phyloP scores from a whole-genome alignment of 768 basidiomycete genomes.

The Lepiota venenata region DNA sequence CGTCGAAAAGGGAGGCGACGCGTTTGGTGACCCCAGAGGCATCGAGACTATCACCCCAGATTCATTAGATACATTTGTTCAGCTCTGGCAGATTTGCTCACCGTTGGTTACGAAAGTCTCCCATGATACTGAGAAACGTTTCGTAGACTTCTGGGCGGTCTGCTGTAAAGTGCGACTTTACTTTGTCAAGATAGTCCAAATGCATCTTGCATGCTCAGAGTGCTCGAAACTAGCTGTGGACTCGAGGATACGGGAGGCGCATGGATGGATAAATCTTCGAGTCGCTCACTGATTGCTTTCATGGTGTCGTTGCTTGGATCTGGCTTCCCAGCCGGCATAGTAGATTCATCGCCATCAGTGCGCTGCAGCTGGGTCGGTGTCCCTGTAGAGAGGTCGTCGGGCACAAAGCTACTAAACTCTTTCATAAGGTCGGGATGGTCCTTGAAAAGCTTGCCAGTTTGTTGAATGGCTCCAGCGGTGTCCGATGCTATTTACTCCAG shows the following conservation, averaged over 20 bases:
- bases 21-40: constrained; percentile 79
- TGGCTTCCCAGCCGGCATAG: constrained; percentile 35
- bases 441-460: constrained; percentile 68
- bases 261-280: background rate
- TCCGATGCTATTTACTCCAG: constrained; percentile 54
- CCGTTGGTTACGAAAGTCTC: constrained; percentile 75
- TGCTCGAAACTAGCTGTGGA: background rate
- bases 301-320: constrained; percentile 21
- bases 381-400: constrained; percentile 47
- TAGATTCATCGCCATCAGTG: background rate
- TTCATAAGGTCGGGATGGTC: constrained; percentile 72
- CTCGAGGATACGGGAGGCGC: background rate
- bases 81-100: constrained; percentile 26
- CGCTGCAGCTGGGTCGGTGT: background rate
- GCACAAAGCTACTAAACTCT: constrained; percentile 82
- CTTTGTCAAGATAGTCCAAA: constrained; percentile 63
- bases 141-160: constrained; percentile 69
- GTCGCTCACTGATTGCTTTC: background rate
- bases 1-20: constrained; percentile 68
- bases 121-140: constrained; percentile 71
- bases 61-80: background rate
- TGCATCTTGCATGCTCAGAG: constrained; percentile 38
- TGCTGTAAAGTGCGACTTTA: constrained; percentile 58
- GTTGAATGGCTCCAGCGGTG: constrained; percentile 75
- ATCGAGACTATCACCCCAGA: constrained; percentile 52